Conservation (phyloP, 2,329 filamentous ascomycete genomes). For the Exophiala oligosperma region DNA sequence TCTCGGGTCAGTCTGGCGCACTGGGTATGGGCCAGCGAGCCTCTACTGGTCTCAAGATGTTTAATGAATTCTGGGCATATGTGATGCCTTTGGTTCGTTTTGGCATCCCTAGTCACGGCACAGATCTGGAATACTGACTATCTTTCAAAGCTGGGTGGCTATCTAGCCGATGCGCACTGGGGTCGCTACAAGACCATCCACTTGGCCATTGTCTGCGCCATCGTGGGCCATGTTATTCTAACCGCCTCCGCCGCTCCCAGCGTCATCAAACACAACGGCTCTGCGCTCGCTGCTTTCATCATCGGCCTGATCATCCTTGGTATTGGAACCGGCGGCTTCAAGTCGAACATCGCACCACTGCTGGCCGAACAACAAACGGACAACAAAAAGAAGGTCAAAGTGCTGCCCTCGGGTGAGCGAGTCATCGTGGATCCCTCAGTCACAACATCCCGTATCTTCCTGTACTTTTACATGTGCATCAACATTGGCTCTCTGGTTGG, state of each 20-base stretch:
- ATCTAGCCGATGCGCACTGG: conserved; percentile 66
- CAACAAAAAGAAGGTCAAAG: conserved; percentile 58
- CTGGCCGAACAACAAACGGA: conserved; percentile 70
- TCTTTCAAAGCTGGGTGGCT: conserved; percentile 47
- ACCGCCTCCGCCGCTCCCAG: conserved; percentile 64
- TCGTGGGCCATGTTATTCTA: conserved; percentile 66
- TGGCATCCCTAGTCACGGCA: background rate
- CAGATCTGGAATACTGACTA: background rate
- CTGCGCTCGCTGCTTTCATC: conserved; percentile 64
- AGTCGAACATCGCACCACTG: conserved; percentile 73
- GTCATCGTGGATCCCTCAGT: conserved; percentile 70
- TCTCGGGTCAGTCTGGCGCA: conserved; percentile 54
- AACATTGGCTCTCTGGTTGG: conserved; percentile 65
- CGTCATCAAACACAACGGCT: conserved; percentile 59
- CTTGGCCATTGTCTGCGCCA: conserved; percentile 63
- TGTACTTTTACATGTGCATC: conserved; percentile 71
- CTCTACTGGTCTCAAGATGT: conserved; percentile 51
- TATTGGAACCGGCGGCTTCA: conserved; percentile 78
- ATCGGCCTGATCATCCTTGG: conserved; percentile 67
- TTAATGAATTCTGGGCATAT: conserved; percentile 65
- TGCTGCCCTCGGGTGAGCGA: conserved; percentile 59
- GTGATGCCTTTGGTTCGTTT: conserved; percentile 51
- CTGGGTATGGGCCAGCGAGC: conserved; percentile 60
- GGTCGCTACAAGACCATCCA: conserved; percentile 71
- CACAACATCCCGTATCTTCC: conserved; percentile 67